Percentiles rank a stretch among this genome's conserved stretches.
Conservation (phyloP, 345 rosid species). For the Aegle marmelos region DNA sequence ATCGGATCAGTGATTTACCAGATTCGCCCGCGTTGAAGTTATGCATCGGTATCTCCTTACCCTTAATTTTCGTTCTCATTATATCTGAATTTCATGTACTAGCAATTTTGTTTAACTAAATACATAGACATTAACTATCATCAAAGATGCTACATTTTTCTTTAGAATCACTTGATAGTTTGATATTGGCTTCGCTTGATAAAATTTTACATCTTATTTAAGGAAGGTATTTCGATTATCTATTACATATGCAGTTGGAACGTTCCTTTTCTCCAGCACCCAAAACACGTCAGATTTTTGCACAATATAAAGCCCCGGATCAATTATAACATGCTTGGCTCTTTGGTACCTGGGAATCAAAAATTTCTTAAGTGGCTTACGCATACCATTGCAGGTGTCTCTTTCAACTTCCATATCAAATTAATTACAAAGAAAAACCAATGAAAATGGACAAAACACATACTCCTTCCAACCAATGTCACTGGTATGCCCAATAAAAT, state of each 20-base stretch:
- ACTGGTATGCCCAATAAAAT: conserved; percentile 85
- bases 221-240: too few species aligned
- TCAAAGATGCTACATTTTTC: too few species aligned
- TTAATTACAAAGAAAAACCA: background rate
- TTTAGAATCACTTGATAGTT: too few species aligned
- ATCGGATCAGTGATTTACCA: too few species aligned
- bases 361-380: conserved; percentile 11
- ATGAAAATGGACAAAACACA: conserved; percentile 18
- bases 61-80: too few species aligned
- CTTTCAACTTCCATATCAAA: background rate
- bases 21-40: too few species aligned
- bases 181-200: too few species aligned
- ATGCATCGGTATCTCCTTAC: too few species aligned
- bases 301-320: conserved; percentile 56
- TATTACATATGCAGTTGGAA: conserved; percentile 63
- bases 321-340: conserved; percentile 69
- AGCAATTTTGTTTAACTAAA: too few species aligned
- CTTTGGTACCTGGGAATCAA: conserved; percentile 47
- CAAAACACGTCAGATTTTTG: conserved; percentile 63
- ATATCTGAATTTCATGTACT: too few species aligned
- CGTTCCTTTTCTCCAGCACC: conserved; percentile 48
- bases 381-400: background rate
- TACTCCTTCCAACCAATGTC: conserved; percentile 93
- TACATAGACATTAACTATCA: too few species aligned
- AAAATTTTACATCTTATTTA: too few species aligned